Base-by-base conservation (phyloP, 495 filamentous ascomycete genomes). In the Penicillium canariense region DNA sequence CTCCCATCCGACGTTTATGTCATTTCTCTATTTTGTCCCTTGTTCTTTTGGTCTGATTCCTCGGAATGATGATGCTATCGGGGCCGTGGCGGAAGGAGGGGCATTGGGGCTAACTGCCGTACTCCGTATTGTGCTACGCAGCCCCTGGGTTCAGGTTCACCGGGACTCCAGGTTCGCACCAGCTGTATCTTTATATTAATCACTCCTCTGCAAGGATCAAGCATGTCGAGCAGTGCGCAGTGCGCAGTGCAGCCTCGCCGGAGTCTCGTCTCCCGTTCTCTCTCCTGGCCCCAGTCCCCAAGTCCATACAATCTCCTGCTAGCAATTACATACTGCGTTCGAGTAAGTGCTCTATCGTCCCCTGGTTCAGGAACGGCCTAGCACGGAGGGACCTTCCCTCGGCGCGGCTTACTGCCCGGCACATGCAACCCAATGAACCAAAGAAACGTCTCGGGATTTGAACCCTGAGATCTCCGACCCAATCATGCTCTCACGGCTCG, bases 171-270 rank as follows among this genome's bases (percentile, higher is more conserved):
- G 47, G 42, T 23, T 30, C 14, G 45, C 50, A 52, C 46, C 38
- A 47, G 43, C 40, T 52, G 38, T 38, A 55, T 56, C 47, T 42
- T 54, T 59, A 57, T 62, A 65, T 59, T 57, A 59, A 57, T 55
- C 45, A 45, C 22, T 52, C 34, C 31, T 39, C 52, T 28, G 15
- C 54, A 26, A 28, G 47, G 31, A 50, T 48, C 52, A 55, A 38
- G 54, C 47, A 51, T 56, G 54, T 50, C n/a, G n/a, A n/a, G n/a
- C n/a, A n/a, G n/a, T n/a, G n/a, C n/a, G n/a, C n/a, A n/a, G n/a
- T n/a, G 26, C n/a, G 43, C 38, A 42, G 20, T 12, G 18, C 38
- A 40, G 38, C 38, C 38, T 25, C 20, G 38, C 18, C 8, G 38
- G 38, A n/a, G n/a, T n/a, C n/a, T 14, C 9, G 20, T 40, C 18